Evolutionary conservation across 2,329 filamentous ascomycete species (phyloP).

Genomic region (Talaromyces amestolkiae): DNA sequence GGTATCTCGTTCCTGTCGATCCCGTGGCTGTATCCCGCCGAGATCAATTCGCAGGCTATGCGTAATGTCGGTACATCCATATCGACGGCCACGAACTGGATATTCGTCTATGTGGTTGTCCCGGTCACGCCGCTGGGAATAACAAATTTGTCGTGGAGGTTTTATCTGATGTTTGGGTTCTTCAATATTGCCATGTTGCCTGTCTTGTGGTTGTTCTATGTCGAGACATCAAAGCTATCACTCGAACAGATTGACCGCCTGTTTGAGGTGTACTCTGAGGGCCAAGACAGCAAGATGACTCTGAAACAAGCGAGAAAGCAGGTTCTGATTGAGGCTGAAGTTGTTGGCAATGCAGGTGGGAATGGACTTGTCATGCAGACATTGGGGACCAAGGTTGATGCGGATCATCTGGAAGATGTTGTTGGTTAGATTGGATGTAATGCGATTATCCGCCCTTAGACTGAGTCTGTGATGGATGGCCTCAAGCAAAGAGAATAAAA

Average conservation of each 20-base stretch:
- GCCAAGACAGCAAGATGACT: not conserved
- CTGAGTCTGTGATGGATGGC: too few relatives aligned
- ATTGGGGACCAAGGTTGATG: not conserved
- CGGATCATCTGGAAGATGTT: not conserved
- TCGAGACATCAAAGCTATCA: not conserved
- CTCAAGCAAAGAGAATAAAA: too few relatives aligned
- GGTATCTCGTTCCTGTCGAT: not conserved
- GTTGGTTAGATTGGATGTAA: not conserved
- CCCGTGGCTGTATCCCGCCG: not conserved
- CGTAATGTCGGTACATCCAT: not conserved
- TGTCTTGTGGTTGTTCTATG: not conserved
- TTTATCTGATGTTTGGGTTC: not conserved
- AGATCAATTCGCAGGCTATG: not conserved
- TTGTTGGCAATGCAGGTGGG: not conserved
- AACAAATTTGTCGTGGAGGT: not conserved
- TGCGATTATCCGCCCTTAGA: too few relatives aligned
- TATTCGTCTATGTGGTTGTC: not conserved
- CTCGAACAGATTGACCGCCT: not conserved
- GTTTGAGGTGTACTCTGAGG: not conserved
- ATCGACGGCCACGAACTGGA: not conserved
- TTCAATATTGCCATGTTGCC: not conserved
- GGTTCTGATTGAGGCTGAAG: not conserved
- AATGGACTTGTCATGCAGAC: not conserved
- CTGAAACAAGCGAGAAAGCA: not conserved
- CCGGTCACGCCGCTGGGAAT: not conserved